Evolutionary conservation across 2,329 filamentous ascomycete genomes (phyloP), one percentile per base, ranked within the genome.

Genomic region (Aspergillus piperis): DNA sequence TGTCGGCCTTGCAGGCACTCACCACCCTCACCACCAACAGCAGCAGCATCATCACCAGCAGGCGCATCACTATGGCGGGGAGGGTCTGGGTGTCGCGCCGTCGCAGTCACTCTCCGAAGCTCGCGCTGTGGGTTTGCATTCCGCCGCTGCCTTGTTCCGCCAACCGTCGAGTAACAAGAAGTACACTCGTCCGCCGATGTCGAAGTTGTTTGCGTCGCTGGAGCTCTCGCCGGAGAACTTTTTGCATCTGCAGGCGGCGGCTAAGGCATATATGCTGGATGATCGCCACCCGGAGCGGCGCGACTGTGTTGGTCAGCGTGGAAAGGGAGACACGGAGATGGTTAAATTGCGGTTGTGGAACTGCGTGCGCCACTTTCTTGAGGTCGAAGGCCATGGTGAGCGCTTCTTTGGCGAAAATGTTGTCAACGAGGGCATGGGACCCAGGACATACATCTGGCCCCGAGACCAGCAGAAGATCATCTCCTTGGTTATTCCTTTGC

Each of bases 211-310:
- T 65, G 73, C 81, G 27, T 85, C 83, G 1, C 77, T 86, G 15
- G 81, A 84, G 63, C 74, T 86, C 17, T 81, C 81, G 2, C 82
- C 84, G 0, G 84, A 86, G 68, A 82, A 82, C 61, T 86, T 85
- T 62, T 68, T 86, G 15, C 79, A 82, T 52, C 71, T 86, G 6
- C 83, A 86, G 66, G 78, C 82, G 17, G 82, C 81, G 13, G 84
- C 84, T 0, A 86, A 86, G 62, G 70, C 71, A 10, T 86, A 83
- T 66, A 86, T 86, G 84, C 77, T 86, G 5, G 79, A 85, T 64
- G 73, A 81, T n/a, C 70, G 76, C 1, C 76, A 85, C 60, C 83
- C 83, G 0, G 83, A 86, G 62, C 76, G 84, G 17, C 81, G 82
- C 57, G 80, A 81, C n/a, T 85, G 84, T 60, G 83, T 86, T 8